Evolutionary conservation across 2,329 filamentous ascomycete genomes (phyloP).

Genomic region (Aureobasidium uvarum): DNA sequence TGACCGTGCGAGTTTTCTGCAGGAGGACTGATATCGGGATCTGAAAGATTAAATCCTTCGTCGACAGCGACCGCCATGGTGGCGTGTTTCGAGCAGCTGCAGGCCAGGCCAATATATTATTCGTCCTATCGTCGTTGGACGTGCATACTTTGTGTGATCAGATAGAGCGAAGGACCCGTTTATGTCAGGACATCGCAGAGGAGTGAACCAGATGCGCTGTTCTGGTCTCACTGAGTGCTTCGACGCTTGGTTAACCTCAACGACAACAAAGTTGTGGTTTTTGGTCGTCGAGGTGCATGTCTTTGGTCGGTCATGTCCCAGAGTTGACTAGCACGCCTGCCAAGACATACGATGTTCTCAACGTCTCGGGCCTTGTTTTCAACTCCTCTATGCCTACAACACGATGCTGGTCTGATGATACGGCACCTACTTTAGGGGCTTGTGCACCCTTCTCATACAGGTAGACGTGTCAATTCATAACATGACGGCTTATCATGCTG

Average conservation of each 20-base stretch:
- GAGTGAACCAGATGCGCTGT: neutral
- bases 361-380: neutral
- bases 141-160: conserved; percentile 2
- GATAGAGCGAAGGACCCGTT: neutral
- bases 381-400: neutral
- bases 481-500: neutral
- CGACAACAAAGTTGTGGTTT: neutral
- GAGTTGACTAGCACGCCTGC: neutral
- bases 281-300: neutral
- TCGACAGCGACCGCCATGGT: neutral
- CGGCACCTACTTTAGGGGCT: neutral
- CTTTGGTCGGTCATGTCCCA: neutral
- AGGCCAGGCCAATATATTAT: neutral
- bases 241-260: neutral
- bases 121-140: neutral
- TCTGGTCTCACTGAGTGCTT: neutral
- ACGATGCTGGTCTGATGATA: neutral
- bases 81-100: neutral
- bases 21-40: neutral
- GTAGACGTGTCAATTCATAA: neutral
- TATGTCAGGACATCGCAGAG: neutral
- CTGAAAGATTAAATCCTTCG: neutral
- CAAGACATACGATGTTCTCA: neutral
- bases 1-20: neutral
- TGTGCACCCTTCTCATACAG: neutral